phyloP scores from a whole-genome alignment of 1,284 basidiomycete species.

The Sanghuangporus weigelae region DNA sequence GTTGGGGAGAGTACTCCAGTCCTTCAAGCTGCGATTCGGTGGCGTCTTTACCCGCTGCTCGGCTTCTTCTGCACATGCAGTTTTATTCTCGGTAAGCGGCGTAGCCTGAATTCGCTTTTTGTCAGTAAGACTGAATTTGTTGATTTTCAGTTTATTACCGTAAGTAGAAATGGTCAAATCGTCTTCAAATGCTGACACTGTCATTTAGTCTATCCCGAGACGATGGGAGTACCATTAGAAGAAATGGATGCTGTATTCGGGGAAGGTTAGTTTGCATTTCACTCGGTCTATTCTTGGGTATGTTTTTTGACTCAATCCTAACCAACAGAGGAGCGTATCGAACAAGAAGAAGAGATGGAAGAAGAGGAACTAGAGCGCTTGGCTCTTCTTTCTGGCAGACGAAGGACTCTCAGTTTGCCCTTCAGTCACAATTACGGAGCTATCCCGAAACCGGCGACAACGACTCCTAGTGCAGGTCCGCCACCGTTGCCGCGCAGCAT shows the following conservation, averaged over 20 bases:
- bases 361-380: slow-evolving; percentile 22
- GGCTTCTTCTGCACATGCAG: slow-evolving; percentile 90
- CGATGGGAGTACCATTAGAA: slow-evolving; percentile 73
- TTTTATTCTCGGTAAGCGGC: slow-evolving; percentile 65
- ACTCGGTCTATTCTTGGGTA: not conserved
- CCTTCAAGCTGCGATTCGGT: slow-evolving; percentile 85
- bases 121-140: slow-evolving; percentile 17
- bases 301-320: slow-evolving; percentile 27
- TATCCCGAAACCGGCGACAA: not conserved
- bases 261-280: slow-evolving; percentile 47
- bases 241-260: slow-evolving; percentile 83
- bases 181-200: slow-evolving; percentile 14
- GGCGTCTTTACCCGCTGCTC: slow-evolving; percentile 95
- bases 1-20: slow-evolving; percentile 89
- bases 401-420: slow-evolving; percentile 4
- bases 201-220: slow-evolving; percentile 72
- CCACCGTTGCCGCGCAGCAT: not conserved
- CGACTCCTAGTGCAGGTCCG: not conserved
- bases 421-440: slow-evolving; percentile 8
- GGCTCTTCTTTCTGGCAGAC: slow-evolving; percentile 1
- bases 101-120: slow-evolving; percentile 11
- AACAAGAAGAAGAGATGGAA: slow-evolving; percentile 43
- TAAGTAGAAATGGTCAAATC: slow-evolving; percentile 31
- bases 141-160: slow-evolving; percentile 61
- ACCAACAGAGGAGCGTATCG: slow-evolving; percentile 57